Base-by-base conservation (phyloP, 1,139 yeast species). In the Magnusiomyces suaveolens region DNA sequence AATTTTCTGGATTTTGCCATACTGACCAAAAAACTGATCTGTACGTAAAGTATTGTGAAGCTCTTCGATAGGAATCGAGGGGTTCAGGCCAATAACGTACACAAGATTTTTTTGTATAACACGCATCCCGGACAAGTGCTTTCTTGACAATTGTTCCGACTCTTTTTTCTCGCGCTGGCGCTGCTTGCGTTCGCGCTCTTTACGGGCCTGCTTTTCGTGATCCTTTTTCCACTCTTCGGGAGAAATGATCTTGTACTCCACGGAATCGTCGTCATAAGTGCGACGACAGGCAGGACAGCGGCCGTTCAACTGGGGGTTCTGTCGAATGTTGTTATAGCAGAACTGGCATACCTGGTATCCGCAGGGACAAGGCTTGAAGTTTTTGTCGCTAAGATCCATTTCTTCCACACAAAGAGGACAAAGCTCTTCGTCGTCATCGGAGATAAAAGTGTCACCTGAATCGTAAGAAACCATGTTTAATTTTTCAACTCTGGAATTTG, bases 291-390 rank as follows among this genome's bases (percentile, higher is more conserved):
- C 98, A 2, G 99, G 99, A 72, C 99, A 94, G 62, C 89, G 80
- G 3, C 97, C 97, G 68, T 90, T 90, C 60, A 92, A 55, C 39
- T 56, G 59, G 14, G 59, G 97, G 64, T 92, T 92, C 62, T 87
- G 95, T 62, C 96, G 81, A 64, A 94, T 94, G 69, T 90, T 92
- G 73, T 94, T 92, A 76, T 90, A 94, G 69, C 98, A 94, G 67
- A 94, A 94, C 75, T 92, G 97, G 71, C 99, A 94, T 57, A 92
- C 87, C 68, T 94, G 98, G 67, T 94, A 94, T 14, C 98, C 98
- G 74, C 99, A 94, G 1, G 97, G 98, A 75, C 99, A 94, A 4
- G 99, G 99, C 69, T 86, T 88, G 78, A 94, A 94, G 72, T 90
- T 88, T 68, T 87, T 87, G 71, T 94, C 98, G 21, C 96, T 83